These are phyloP conservation scores for Baorangia bicolor DNA, from an alignment of 768 basidiomycete species.

Conservation along the genomic window DNA sequence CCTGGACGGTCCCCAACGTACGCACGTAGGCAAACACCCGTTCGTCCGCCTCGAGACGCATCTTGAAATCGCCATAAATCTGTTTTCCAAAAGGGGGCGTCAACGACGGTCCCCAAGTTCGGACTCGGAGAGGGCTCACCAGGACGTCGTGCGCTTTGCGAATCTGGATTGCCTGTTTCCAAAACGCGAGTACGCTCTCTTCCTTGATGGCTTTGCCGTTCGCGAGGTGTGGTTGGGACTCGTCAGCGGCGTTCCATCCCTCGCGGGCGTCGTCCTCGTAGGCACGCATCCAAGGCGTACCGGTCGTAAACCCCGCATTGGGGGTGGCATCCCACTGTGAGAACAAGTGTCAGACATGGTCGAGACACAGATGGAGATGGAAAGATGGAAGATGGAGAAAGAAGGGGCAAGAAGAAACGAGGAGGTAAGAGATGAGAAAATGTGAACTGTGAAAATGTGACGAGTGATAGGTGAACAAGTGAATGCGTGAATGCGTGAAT, in stretches of 20 bases:
- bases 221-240: neutral
- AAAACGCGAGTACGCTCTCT: slow-evolving; percentile 60
- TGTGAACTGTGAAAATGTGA: neutral
- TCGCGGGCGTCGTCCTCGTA: slow-evolving; percentile 58
- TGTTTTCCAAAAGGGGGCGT: no score
- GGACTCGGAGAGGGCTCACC: no score
- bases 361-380: neutral
- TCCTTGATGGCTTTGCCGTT: slow-evolving; percentile 21
- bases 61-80: slow-evolving; percentile 62
- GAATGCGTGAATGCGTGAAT: neutral
- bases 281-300: slow-evolving; percentile 72
- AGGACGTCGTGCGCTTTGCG: slow-evolving; percentile 55
- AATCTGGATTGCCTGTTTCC: slow-evolving; percentile 51
- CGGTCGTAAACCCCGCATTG: slow-evolving; percentile 65
- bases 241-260: slow-evolving; percentile 48
- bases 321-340: slow-evolving; percentile 53
- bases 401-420: neutral
- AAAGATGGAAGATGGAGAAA: neutral
- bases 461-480: neutral
- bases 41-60: slow-evolving; percentile 46
- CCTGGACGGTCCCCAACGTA: slow-evolving; percentile 31
- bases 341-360: neutral
- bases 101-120: no score
- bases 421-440: neutral
- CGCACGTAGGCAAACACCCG: slow-evolving; percentile 57